Evolutionary conservation across 352 stramenopile species (phyloP).

Genomic region (Lagenidium giganteum): DNA sequence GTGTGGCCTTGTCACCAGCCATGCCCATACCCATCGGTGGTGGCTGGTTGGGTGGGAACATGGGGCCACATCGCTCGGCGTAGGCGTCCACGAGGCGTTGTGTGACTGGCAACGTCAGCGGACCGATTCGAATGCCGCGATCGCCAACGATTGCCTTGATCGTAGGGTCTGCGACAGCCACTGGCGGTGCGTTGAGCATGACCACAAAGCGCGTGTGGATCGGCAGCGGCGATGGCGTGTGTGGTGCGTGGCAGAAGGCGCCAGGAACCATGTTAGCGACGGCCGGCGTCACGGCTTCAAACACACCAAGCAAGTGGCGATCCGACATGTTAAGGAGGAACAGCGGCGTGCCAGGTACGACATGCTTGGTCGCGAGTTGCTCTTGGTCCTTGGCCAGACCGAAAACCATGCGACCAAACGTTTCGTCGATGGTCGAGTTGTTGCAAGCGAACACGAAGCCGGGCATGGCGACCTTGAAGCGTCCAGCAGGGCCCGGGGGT

Average conservation of each 20-base stretch:
- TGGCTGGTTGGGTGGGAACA: slow-evolving; percentile 38
- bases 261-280: slow-evolving; percentile 76
- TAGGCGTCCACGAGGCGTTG: slow-evolving; percentile 75
- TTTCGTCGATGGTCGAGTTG: slow-evolving; percentile 79
- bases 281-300: slow-evolving; percentile 72
- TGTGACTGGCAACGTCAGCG: slow-evolving; percentile 54
- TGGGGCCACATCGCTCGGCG: slow-evolving; percentile 48
- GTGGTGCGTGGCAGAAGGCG: slow-evolving; percentile 56
- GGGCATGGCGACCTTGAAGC: slow-evolving; percentile 42
- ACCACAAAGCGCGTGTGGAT: slow-evolving; percentile 75
- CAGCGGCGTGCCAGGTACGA: slow-evolving; percentile 72
- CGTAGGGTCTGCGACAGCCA: slow-evolving; percentile 60
- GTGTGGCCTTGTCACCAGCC: background rate
- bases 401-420: slow-evolving; percentile 84
- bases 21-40: slow-evolving; percentile 17
- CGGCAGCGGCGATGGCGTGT: slow-evolving; percentile 57
- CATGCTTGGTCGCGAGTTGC: slow-evolving; percentile 42
- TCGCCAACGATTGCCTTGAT: slow-evolving; percentile 71
- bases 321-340: slow-evolving; percentile 86
- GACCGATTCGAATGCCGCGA: slow-evolving; percentile 45
- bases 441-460: slow-evolving; percentile 85
- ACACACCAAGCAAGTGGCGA: slow-evolving; percentile 78
- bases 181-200: slow-evolving; percentile 60
- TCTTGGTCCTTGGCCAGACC: slow-evolving; percentile 74
- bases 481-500: slow-evolving; percentile 24